phyloP scores from a whole-genome alignment of 2,329 filamentous ascomycete genomes.

The Helicocarpus griseus region DNA sequence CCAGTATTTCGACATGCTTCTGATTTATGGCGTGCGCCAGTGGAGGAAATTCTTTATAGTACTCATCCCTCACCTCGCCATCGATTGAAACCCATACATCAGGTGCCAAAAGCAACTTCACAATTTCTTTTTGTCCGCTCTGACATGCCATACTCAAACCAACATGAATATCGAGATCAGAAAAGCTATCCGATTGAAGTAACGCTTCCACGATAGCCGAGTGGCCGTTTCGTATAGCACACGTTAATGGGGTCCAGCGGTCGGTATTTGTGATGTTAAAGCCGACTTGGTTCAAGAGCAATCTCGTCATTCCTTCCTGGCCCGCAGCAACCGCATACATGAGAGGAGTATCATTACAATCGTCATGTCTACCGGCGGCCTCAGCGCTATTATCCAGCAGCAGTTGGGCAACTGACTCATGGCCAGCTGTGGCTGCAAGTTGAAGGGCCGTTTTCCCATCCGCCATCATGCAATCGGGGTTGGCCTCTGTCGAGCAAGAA shows the following conservation, averaged over 20 bases:
- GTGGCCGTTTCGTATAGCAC: no score
- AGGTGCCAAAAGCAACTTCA: conserved; percentile 6
- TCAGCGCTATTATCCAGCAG: conserved; percentile 12
- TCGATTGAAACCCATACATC: no score
- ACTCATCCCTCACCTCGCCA: neutral
- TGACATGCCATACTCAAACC: conserved; percentile 14
- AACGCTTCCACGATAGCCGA: no score
- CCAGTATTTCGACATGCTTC: no score
- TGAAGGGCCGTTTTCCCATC: neutral
- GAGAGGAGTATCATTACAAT: conserved; percentile 12
- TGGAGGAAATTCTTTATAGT: no score
- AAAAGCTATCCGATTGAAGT: no score
- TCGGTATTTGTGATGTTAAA: no score
- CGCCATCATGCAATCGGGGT: neutral
- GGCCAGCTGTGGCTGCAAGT: neutral
- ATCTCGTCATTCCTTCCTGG: conserved; percentile 10
- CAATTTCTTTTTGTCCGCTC: conserved; percentile 11
- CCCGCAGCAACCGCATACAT: conserved; percentile 16
- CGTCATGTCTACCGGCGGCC: conserved; percentile 12
- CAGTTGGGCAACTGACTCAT: conserved; percentile 5
- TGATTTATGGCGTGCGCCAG: no score
- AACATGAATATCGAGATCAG: no score
- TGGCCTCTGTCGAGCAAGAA: neutral
- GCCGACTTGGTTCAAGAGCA: no score
- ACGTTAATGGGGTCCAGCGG: no score